Percentiles rank a stretch among this genome's conserved stretches.
These are phyloP conservation scores for Globisporangium mamillatum DNA, from an alignment of 352 stramenopile species.

Conservation along the genomic window DNA sequence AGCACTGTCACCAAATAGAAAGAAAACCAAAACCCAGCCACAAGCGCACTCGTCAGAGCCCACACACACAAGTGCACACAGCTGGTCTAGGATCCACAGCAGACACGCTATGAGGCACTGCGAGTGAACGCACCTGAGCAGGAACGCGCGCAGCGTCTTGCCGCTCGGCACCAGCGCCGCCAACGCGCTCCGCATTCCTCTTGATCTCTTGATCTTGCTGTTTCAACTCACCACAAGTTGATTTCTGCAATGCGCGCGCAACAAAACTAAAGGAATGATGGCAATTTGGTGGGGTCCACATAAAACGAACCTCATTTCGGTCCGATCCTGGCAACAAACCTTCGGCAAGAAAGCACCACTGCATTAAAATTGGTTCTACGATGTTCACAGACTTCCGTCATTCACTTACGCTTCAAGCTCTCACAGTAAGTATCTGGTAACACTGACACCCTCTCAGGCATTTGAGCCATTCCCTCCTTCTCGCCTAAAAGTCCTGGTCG, in stretches of 20 bases:
- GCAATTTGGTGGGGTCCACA: not conserved
- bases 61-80: not conserved
- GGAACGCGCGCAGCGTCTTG: slow-evolving; percentile 35
- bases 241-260: not conserved
- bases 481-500: slow-evolving; percentile 32
- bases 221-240: not conserved
- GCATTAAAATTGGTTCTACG: not conserved
- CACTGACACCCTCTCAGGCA: not conserved
- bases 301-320: not conserved
- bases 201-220: not conserved
- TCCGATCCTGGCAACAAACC: no score
- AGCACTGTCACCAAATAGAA: slow-evolving; percentile 16
- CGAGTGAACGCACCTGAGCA: slow-evolving; percentile 26
- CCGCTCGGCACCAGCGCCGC: slow-evolving; percentile 28
- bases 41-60: not conserved
- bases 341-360: not conserved
- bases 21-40: not conserved
- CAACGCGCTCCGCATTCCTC: not conserved
- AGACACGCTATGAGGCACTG: not conserved
- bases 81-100: not conserved
- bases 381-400: not conserved
- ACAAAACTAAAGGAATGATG: not conserved
- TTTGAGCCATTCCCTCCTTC: not conserved
- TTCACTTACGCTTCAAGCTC: not conserved
- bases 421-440: not conserved